Conservation (phyloP, 2,329 filamentous ascomycete genomes). For the Phialophora macrospora region DNA sequence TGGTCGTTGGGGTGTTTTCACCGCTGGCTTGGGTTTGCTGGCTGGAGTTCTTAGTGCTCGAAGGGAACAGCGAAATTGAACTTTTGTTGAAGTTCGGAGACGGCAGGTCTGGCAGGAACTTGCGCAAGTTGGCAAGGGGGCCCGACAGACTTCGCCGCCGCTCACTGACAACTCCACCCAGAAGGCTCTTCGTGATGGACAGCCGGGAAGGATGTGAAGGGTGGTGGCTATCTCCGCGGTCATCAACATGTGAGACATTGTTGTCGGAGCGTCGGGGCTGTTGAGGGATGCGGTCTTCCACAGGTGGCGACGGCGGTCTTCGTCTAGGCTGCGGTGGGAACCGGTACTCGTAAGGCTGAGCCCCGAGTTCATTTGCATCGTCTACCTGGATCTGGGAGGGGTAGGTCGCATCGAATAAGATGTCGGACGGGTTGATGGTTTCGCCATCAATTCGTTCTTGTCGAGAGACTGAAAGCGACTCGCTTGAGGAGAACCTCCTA, state of each 20-base stretch:
- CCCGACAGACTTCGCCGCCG: conserved; percentile 24
- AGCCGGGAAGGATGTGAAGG: conserved; percentile 5
- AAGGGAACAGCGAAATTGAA: conserved; percentile 21
- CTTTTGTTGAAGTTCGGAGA: conserved; percentile 27
- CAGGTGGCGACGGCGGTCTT: conserved; percentile 13
- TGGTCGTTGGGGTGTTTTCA: conserved; percentile 20
- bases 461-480: background rate
- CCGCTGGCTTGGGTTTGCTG: conserved; percentile 12
- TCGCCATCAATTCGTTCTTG: background rate
- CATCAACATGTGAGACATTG: background rate
- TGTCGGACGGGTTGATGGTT: background rate
- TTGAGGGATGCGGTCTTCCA: background rate
- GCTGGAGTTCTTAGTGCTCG: conserved; percentile 17
- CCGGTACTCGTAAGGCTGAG: background rate
- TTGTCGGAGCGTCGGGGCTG: conserved; percentile 10
- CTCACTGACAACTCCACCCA: conserved; percentile 15
- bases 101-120: conserved; percentile 32
- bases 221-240: background rate
- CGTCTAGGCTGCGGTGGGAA: conserved; percentile 8
- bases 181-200: conserved; percentile 25
- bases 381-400: conserved; percentile 1
- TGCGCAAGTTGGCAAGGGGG: conserved; percentile 28
- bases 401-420: background rate
- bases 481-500: background rate
- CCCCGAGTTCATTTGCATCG: conserved; percentile 1